Percentiles rank a stretch among this genome's conserved stretches.
Conservation (phyloP, 1,139 yeast genomes). For the Suhomyces choctaworum region DNA sequence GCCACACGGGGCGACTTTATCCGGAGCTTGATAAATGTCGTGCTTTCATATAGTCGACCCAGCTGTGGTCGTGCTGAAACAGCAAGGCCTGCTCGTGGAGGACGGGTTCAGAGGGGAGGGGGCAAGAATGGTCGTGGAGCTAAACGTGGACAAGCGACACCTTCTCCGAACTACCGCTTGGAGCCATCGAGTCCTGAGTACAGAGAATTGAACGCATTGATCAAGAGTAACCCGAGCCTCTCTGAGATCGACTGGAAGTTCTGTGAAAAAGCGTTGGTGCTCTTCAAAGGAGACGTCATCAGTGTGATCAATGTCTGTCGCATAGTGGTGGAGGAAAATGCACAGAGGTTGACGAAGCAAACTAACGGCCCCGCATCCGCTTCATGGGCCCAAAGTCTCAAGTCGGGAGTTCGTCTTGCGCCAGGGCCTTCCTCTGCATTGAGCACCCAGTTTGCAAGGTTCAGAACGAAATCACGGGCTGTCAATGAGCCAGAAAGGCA, state of each 20-base stretch:
- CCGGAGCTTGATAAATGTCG: slow-evolving; percentile 31
- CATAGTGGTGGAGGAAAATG: slow-evolving; percentile 26
- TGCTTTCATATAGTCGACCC: slow-evolving; percentile 20
- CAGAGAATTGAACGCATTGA: slow-evolving; percentile 23
- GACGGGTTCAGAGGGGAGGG: slow-evolving; percentile 28
- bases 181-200: slow-evolving; percentile 17
- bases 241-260: slow-evolving; percentile 25
- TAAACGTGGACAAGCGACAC: background rate
- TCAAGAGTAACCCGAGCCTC: slow-evolving; percentile 21
- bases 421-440: slow-evolving; percentile 4
- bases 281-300: slow-evolving; percentile 41
- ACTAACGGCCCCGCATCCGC: background rate
- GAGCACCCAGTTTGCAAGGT: slow-evolving; percentile 15
- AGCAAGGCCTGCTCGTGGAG: slow-evolving; percentile 14
- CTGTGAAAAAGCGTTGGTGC: slow-evolving; percentile 35
- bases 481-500: slow-evolving; percentile 6
- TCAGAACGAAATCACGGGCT: slow-evolving; percentile 8
- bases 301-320: slow-evolving; percentile 31
- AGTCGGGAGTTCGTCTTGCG: background rate
- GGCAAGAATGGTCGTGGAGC: background rate
- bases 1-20: slow-evolving; percentile 23
- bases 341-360: slow-evolving; percentile 17
- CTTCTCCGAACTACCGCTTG: slow-evolving; percentile 6
- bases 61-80: background rate
- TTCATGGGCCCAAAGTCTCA: background rate